Base-by-base conservation (phyloP, 179 eudicot species). In the Beta macrorhiza region DNA sequence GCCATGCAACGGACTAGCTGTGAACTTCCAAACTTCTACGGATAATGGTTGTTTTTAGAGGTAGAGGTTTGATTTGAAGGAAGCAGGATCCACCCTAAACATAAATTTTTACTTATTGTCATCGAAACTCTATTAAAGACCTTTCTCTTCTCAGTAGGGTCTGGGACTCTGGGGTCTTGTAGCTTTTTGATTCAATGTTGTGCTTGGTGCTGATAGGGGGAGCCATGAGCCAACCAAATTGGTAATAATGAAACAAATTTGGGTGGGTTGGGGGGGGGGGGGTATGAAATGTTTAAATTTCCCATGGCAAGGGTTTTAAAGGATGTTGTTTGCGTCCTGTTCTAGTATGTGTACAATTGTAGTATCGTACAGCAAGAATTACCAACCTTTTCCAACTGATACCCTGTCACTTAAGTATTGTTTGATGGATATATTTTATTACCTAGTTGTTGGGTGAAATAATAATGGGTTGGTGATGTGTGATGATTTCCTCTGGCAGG, bases 401-500 rank as follows among this genome's bases (percentile, higher is more conserved):
- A 15, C 45, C 25, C 32, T 29, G 69, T 64, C 47, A 51, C 42
- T 55, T 53, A 32, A 72, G 6, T 16, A 5, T 37, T 2, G 20
- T 71, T 64, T 76, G 67, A 45, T 63, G 12, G 68, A 25, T 22
- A 12, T 17, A 2, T 9, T 45, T 69, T 47, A 42, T 14, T 58
- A 12, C 5, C 58, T 73, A 42, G 10, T 51, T 20, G 20, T 55
- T 53, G 45, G 49, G 5, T 32, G 19, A 49, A 56, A 19, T 74
- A 32, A 59, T 44, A 4, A 37, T 74, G 65, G 47, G 45, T 19
- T 79, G 71, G 57, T 79, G 11, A 42, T 75, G 0, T 64, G 45
- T 78, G 70, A 64, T 79, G 44, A 4, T 67, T 67, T 76, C 80
- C 74, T 72, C n/a, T 82, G 87, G 82, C 90, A 96, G 99, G 88